Conservation (phyloP, 331 rosid species). For the Prunus yedoensis region DNA sequence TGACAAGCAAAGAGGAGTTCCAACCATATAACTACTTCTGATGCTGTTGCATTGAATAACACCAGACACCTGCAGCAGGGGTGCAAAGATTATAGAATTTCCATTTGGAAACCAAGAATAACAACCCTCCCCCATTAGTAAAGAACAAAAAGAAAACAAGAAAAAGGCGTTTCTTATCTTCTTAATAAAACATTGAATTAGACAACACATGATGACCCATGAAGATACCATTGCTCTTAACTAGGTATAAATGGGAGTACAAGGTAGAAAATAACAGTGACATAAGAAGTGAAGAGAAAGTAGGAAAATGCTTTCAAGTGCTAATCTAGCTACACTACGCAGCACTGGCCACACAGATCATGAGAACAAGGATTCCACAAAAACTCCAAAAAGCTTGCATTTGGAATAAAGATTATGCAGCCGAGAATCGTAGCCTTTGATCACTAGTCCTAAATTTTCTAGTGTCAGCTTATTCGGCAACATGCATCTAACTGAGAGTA, state of each 20-base stretch:
- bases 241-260: not conserved
- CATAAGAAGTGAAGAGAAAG: not conserved
- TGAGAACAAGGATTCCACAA: not conserved
- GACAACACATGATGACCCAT: not conserved
- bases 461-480: not conserved
- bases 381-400: not conserved
- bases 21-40: conserved; percentile 17
- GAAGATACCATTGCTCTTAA: not conserved
- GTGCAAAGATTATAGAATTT: not conserved
- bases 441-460: not conserved
- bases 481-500: not conserved
- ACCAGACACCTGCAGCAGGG: conserved; percentile 26
- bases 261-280: not conserved
- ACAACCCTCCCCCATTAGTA: not conserved
- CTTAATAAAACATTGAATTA: not conserved
- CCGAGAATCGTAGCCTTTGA: not conserved
- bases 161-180: not conserved
- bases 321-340: not conserved
- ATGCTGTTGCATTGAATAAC: not conserved
- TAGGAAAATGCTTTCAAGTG: not conserved
- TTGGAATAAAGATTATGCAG: not conserved
- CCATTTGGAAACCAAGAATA: conserved; percentile 1
- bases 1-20: conserved; percentile 20
- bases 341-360: not conserved
- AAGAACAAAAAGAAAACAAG: not conserved